Evolutionary conservation across 345 rosid species (phyloP).

Genomic region (Eucalyptus sp.): DNA sequence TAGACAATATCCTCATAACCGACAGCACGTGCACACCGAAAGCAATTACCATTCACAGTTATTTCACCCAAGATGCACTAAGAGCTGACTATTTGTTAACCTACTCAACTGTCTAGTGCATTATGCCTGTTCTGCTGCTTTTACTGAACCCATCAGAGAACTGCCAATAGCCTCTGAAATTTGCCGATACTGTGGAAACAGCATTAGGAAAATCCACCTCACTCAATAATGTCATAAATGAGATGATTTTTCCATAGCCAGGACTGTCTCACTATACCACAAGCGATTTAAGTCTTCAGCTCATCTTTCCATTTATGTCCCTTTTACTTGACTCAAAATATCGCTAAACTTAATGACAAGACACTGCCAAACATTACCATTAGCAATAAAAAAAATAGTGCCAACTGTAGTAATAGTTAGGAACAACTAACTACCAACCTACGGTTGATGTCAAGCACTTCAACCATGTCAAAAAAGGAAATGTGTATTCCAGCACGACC

Average conservation of each 20-base stretch:
- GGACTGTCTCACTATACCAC: not conserved
- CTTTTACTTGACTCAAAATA: not conserved
- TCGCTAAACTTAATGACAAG: not conserved
- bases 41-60: not conserved
- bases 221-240: not conserved
- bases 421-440: no score
- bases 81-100: not conserved
- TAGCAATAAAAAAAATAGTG: not conserved
- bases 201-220: not conserved
- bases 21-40: not conserved
- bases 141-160: not conserved
- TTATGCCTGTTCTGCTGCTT: not conserved
- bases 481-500: no score
- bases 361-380: not conserved
- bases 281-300: not conserved
- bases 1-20: not conserved
- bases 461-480: no score
- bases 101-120: not conserved
- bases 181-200: not conserved
- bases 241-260: not conserved
- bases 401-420: not conserved
- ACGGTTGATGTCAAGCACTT: no score
- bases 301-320: not conserved
- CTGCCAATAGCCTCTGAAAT: not conserved
- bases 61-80: not conserved